phyloP scores from a whole-genome alignment of 2,329 filamentous ascomycete genomes.

The Hypoxylon sp. region DNA sequence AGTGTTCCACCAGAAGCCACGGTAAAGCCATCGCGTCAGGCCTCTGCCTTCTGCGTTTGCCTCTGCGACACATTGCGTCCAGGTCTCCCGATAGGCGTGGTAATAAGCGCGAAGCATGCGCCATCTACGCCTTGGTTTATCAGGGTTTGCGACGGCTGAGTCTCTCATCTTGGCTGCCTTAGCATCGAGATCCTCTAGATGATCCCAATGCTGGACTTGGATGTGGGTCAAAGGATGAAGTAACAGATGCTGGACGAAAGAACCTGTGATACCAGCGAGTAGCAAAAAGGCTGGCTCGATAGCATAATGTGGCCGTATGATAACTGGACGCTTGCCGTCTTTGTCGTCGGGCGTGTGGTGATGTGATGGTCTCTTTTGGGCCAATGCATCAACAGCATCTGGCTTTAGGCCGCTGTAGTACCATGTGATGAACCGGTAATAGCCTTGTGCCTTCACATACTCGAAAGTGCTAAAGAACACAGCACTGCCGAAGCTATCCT shows the following conservation, averaged over 20 bases:
- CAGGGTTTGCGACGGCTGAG: constrained; percentile 44
- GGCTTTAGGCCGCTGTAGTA: constrained; percentile 70
- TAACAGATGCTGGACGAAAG: constrained; percentile 72
- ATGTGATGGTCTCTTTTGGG: constrained; percentile 54
- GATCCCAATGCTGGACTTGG: constrained; percentile 76
- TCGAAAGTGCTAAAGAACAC: constrained; percentile 81
- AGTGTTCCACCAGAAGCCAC: constrained; percentile 76
- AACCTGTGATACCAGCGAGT: constrained; percentile 73
- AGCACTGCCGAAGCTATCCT: constrained; percentile 74
- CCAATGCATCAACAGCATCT: constrained; percentile 60
- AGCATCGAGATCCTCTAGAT: constrained; percentile 75
- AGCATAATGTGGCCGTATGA: constrained; percentile 78
- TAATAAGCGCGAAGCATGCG: constrained; percentile 72
- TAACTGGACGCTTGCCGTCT: constrained; percentile 46
- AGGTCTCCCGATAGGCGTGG: constrained; percentile 74
- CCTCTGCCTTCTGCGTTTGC: constrained; percentile 65
- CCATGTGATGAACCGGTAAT: constrained; percentile 75
- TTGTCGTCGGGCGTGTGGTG: constrained; percentile 31
- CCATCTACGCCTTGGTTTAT: constrained; percentile 51
- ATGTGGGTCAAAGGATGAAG: constrained; percentile 77
- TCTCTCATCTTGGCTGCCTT: constrained; percentile 59
- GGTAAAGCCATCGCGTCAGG: constrained; percentile 71
- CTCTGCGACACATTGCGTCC: constrained; percentile 65
- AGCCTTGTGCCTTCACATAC: constrained; percentile 76
- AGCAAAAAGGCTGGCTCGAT: constrained; percentile 78